Percentiles rank a stretch among this genome's conserved stretches.
These are phyloP conservation scores for Camellia japonica DNA, from an alignment of 148 eudicot species.

Conservation along the genomic window DNA sequence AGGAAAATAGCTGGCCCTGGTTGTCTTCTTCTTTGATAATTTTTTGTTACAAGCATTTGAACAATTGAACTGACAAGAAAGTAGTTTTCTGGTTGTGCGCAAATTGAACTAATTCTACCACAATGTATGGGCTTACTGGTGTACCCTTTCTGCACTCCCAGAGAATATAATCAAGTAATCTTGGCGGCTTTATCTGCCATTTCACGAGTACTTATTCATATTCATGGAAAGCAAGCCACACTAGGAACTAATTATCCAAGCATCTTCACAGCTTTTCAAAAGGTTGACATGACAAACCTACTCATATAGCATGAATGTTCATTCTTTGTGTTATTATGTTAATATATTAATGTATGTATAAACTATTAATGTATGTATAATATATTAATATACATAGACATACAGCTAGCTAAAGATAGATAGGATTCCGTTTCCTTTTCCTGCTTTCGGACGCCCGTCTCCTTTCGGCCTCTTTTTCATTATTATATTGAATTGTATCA, in stretches of 20 bases:
- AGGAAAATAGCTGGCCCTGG: background rate
- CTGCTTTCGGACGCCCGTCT: no score
- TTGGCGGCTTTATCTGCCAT: background rate
- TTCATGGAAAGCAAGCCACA: background rate
- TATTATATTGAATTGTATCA: no score
- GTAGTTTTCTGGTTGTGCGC: background rate
- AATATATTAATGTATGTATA: no score
- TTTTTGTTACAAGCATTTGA: background rate
- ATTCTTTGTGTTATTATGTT: no score
- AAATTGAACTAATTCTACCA: background rate
- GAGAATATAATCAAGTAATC: background rate
- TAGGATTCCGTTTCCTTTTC: no score
- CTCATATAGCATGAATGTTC: background rate
- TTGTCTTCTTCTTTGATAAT: background rate
- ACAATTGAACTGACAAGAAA: background rate
- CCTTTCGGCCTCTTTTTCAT: no score
- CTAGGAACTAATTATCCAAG: background rate
- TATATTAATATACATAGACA: no score
- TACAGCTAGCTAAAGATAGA: no score
- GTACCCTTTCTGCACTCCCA: background rate
- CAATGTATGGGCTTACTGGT: background rate
- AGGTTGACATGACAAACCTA: background rate
- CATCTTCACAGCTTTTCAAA: background rate
- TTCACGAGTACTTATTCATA: no score
- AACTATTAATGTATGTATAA: no score